Percentiles rank a stretch among this genome's conserved stretches.
Conservation (phyloP, 148 eudicot genomes). For the Fallopia convolvulus region DNA sequence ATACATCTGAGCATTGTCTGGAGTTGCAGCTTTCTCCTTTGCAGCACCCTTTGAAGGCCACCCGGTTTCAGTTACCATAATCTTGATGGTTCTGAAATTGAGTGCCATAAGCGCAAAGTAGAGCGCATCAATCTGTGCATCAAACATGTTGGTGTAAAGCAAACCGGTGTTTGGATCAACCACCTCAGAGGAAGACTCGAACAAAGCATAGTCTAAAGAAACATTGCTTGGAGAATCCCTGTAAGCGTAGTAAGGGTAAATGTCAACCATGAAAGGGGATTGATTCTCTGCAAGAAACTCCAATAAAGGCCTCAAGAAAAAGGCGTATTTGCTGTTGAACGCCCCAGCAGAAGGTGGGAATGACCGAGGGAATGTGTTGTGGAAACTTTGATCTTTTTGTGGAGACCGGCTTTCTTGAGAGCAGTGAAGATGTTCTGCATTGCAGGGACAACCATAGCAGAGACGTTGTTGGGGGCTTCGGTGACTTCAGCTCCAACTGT, state of each 20-base stretch:
- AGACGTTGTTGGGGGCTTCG: slow-evolving; percentile 53
- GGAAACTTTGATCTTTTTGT: slow-evolving; percentile 73
- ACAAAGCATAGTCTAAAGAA: slow-evolving; percentile 80
- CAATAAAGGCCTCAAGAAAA: slow-evolving; percentile 67
- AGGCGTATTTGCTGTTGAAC: slow-evolving; percentile 65
- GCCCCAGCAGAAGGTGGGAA: slow-evolving; percentile 98
- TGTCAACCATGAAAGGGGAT: slow-evolving; percentile 83
- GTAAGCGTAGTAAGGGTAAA: slow-evolving; percentile 91
- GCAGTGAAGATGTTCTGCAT: slow-evolving; percentile 68
- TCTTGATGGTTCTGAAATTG: slow-evolving; percentile 61
- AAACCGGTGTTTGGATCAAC: slow-evolving; percentile 91
- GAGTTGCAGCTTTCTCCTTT: slow-evolving; percentile 75
- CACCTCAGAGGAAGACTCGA: slow-evolving; percentile 79
- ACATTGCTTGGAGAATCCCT: slow-evolving; percentile 68
- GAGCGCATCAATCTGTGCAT: slow-evolving; percentile 88
- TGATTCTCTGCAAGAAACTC: slow-evolving; percentile 88
- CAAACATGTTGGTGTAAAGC: slow-evolving; percentile 87
- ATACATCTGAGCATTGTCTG: slow-evolving; percentile 84
- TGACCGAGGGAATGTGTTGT: slow-evolving; percentile 92
- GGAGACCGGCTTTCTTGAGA: slow-evolving; percentile 69
- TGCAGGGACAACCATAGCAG: slow-evolving; percentile 77
- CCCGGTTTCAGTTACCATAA: slow-evolving; percentile 96
- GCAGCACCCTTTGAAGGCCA: slow-evolving; percentile 96
- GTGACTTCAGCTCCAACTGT: slow-evolving; percentile 96
- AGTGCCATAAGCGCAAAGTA: slow-evolving; percentile 68